These are phyloP conservation scores for Melanomma pulvis-pyrius DNA, from an alignment of 495 filamentous ascomycete species.

Conservation along the genomic window DNA sequence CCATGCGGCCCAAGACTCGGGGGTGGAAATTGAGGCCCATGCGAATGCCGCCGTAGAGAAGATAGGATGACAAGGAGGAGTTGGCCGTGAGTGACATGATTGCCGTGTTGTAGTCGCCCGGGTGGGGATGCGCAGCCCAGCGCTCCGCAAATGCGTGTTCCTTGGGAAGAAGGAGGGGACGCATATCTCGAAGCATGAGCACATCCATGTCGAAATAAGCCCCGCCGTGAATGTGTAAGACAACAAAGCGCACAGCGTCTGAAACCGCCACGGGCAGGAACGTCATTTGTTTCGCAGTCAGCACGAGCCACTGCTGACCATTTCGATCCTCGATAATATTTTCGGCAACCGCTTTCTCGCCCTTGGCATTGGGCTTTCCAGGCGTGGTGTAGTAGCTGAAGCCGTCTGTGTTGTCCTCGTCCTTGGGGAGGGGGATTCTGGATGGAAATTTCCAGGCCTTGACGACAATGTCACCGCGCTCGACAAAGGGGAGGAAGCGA, in stretches of 20 bases:
- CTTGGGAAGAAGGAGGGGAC: conserved; percentile 54
- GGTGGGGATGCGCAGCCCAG: conserved; percentile 57
- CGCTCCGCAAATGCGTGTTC: conserved; percentile 59
- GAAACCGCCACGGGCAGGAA: conserved; percentile 45
- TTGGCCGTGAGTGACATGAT: conserved; percentile 61
- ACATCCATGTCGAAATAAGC: conserved; percentile 63
- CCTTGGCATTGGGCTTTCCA: conserved; percentile 46
- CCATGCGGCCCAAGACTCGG: conserved; percentile 58
- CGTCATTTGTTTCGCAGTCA: conserved; percentile 59
- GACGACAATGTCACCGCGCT: conserved; percentile 56
- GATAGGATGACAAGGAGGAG: conserved; percentile 57
- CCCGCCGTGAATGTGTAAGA: conserved; percentile 59
- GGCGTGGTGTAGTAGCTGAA: conserved; percentile 50
- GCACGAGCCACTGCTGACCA: conserved; percentile 55
- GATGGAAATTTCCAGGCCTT: conserved; percentile 59
- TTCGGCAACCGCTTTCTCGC: conserved; percentile 52
- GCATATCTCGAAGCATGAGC: conserved; percentile 59
- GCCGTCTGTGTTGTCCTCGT: conserved; percentile 46
- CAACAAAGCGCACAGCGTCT: conserved; percentile 55
- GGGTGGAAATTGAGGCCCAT: conserved; percentile 65
- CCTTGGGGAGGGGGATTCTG: conserved; percentile 55
- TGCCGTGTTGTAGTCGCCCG: conserved; percentile 62
- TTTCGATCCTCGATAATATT: conserved; percentile 51
- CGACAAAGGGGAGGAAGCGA: conserved; percentile 57
- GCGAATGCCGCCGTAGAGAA: conserved; percentile 58